phyloP scores from a whole-genome alignment of 345 rosid genomes.

The Iberis pinnata region DNA sequence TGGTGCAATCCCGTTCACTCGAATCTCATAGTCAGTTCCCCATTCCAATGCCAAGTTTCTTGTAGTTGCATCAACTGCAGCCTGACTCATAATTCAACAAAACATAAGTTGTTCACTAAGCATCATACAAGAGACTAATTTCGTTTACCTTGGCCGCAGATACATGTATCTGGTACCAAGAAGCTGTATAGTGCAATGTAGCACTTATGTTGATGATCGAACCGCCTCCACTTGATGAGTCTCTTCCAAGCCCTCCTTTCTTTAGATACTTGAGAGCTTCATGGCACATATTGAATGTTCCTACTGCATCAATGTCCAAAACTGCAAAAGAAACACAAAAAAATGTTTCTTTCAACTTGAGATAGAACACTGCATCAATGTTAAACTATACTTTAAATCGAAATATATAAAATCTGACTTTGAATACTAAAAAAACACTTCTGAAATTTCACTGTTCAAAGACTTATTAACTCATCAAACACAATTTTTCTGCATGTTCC shows the following conservation, averaged over 20 bases:
- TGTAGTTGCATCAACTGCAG: constrained; percentile 64
- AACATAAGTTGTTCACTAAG: no score
- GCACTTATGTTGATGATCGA: constrained; percentile 70
- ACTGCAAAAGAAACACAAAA: constrained; percentile 35
- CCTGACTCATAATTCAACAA: constrained; percentile 27
- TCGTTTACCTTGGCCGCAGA: constrained; percentile 86
- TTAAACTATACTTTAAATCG: no score
- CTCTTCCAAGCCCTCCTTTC: constrained; percentile 59
- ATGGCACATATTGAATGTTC: constrained; percentile 70
- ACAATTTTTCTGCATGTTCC: no score
- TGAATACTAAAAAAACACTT: no score
- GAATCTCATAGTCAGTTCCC: constrained; percentile 55
- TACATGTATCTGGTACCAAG: constrained; percentile 82
- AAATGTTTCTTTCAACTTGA: no score
- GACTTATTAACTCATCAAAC: no score
- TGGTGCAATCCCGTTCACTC: constrained; percentile 71
- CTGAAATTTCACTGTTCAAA: no score
- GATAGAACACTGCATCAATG: no score
- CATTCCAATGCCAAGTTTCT: constrained; percentile 77
- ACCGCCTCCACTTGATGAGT: constrained; percentile 39
- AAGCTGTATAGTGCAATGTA: constrained; percentile 65
- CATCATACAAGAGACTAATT: no score
- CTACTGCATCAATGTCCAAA: constrained; percentile 71
- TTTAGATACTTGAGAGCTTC: constrained; percentile 64
- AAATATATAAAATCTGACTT: no score